Conservation (phyloP, 2,329 filamentous ascomycete genomes). For the Penicillium sp. region DNA sequence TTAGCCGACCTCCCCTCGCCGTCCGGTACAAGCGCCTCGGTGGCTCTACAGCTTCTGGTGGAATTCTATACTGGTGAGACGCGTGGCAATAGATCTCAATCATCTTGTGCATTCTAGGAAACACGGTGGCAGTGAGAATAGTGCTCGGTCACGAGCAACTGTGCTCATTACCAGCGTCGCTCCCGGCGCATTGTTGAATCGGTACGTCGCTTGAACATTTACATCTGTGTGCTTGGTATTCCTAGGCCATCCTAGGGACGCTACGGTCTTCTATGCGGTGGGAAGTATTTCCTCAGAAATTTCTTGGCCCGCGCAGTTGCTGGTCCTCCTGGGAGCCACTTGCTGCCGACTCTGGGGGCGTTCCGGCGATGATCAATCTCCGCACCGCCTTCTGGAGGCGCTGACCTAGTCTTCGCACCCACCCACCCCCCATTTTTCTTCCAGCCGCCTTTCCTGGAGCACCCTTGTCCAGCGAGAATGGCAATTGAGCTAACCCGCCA, state of each 20-base stretch:
- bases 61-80: slow-evolving; percentile 12
- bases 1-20: slow-evolving; percentile 30
- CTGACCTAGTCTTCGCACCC: slow-evolving; percentile 23
- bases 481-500: slow-evolving; percentile 29
- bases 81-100: slow-evolving; percentile 10
- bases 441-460: slow-evolving; percentile 9
- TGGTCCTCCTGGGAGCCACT: slow-evolving; percentile 20
- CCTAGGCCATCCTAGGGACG: slow-evolving; percentile 2
- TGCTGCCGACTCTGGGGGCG: slow-evolving; percentile 29
- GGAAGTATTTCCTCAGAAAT: slow-evolving; percentile 4
- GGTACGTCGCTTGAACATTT: slow-evolving; percentile 33
- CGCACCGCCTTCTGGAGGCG: slow-evolving; percentile 39
- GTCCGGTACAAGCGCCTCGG: slow-evolving; percentile 23
- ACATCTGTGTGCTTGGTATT: slow-evolving; percentile 8
- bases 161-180: slow-evolving; percentile 28
- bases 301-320: slow-evolving; percentile 23
- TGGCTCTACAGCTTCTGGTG: slow-evolving; percentile 12
- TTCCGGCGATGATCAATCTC: slow-evolving; percentile 38
- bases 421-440: slow-evolving; percentile 19
- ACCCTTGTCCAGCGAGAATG: slow-evolving; percentile 15
- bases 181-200: slow-evolving; percentile 39
- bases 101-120: slow-evolving; percentile 12
- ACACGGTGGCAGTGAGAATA: slow-evolving; percentile 28
- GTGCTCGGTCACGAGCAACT: slow-evolving; percentile 37
- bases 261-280: not conserved